Evolutionary conservation across 1,284 basidiomycete genomes (phyloP).

Genomic region (Ceratobasidium sp.): DNA sequence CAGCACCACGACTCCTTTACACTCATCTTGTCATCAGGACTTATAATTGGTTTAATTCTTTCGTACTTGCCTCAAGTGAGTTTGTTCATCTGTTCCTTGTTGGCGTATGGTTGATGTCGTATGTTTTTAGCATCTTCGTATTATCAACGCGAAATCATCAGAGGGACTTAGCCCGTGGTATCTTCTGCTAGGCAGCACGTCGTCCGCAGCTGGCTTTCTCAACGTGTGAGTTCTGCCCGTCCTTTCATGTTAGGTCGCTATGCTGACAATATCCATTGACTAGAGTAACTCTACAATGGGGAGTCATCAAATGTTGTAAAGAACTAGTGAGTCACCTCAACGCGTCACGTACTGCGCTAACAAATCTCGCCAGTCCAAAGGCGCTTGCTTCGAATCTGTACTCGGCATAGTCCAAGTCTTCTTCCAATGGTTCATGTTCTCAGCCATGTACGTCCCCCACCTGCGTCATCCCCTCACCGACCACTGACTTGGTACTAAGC

Average conservation of each 20-base stretch:
- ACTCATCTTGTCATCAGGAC: constrained; percentile 76
- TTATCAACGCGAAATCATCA: constrained; percentile 80
- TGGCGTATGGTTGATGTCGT: not conserved
- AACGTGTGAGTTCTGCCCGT: constrained; percentile 71
- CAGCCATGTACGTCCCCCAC: constrained; percentile 70
- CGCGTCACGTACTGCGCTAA: constrained; percentile 11
- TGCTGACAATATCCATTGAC: not conserved
- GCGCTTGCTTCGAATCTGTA: constrained; percentile 83
- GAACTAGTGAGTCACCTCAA: constrained; percentile 69
- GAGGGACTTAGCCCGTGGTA: constrained; percentile 94
- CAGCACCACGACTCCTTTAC: constrained; percentile 77
- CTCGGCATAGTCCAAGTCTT: constrained; percentile 88
- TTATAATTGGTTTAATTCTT: constrained; percentile 84
- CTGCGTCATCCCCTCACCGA: constrained; percentile 40
- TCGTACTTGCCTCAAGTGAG: constrained; percentile 91
- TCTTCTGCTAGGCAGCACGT: constrained; percentile 91
- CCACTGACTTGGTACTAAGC: constrained; percentile 60
- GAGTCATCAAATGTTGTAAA: constrained; percentile 84
- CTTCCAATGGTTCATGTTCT: constrained; percentile 90
- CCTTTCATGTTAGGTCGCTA: constrained; percentile 1
- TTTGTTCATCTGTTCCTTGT: constrained; percentile 4
- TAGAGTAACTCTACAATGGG: constrained; percentile 90
- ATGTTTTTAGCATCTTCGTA: constrained; percentile 72
- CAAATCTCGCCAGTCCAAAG: constrained; percentile 66
- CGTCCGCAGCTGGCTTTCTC: constrained; percentile 81